phyloP scores from a whole-genome alignment of 495 filamentous ascomycete genomes.

The Penicillium lagena region DNA sequence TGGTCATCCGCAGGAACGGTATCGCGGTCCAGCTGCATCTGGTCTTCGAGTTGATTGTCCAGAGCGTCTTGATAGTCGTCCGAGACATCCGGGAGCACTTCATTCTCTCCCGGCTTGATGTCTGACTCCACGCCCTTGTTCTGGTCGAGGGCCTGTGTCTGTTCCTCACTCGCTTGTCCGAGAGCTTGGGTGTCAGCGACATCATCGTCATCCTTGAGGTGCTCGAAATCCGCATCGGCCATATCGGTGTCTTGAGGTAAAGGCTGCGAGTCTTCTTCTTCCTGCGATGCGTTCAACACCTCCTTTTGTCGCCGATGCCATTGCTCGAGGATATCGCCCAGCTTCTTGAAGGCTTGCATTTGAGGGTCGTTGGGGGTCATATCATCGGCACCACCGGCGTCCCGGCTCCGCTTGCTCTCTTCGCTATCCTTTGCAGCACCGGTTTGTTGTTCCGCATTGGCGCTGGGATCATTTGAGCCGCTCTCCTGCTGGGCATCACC shows the following conservation, averaged over 20 bases:
- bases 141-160: constrained; percentile 74
- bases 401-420: constrained; percentile 36
- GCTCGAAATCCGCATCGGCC: constrained; percentile 75
- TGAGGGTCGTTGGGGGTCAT: constrained; percentile 46
- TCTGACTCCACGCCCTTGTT: constrained; percentile 76
- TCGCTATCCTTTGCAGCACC: constrained; percentile 38
- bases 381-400: constrained; percentile 36
- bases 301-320: constrained; percentile 83
- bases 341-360: constrained; percentile 71
- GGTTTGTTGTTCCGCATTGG: constrained; percentile 35
- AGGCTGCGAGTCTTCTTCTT: constrained; percentile 49
- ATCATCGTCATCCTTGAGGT: constrained; percentile 76
- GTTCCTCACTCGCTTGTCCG: constrained; percentile 80
- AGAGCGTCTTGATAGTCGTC: constrained; percentile 48
- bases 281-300: constrained; percentile 63
- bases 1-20: constrained; percentile 31
- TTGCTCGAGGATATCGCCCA: constrained; percentile 86
- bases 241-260: constrained; percentile 57
- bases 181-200: constrained; percentile 83
- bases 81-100: constrained; percentile 51
- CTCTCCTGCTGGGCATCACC: constrained; percentile 55
- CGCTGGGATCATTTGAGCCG: constrained; percentile 39
- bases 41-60: constrained; percentile 42
- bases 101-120: constrained; percentile 45
- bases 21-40: constrained; percentile 39